These are phyloP conservation scores for Pseudoturritis turrita DNA, from an alignment of 345 rosid species.

Conservation along the genomic window DNA sequence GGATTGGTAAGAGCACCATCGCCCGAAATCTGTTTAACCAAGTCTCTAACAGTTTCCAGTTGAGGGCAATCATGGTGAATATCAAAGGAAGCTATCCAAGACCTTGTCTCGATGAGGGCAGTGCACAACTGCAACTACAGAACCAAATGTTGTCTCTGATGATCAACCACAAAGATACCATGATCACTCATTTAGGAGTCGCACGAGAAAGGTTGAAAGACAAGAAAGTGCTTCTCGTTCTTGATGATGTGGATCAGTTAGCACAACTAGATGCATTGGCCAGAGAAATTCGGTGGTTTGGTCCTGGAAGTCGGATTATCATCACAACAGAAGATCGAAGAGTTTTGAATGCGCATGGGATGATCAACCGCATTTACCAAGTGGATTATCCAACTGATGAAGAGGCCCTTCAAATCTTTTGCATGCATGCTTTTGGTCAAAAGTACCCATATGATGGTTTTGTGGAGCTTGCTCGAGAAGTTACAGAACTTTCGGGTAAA, in stretches of 20 bases:
- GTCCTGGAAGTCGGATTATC: neutral
- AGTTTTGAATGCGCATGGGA: neutral
- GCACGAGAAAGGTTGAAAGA: neutral
- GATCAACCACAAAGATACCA: neutral
- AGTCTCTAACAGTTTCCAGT: neutral
- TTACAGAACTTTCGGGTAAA: neutral
- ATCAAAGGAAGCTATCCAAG: neutral
- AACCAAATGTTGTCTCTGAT: neutral
- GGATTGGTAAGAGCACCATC: neutral
- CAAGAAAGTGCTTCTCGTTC: neutral
- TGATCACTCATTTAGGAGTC: neutral
- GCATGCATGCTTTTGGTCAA: neutral
- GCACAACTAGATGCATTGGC: neutral
- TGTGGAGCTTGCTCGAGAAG: neutral
- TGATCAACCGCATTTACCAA: neutral
- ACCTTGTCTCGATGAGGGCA: neutral
- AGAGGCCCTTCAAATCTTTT: conserved; percentile 9
- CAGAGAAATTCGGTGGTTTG: neutral
- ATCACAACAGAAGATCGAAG: conserved; percentile 4
- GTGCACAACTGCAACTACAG: neutral
- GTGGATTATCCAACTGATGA: neutral
- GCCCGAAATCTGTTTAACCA: neutral
- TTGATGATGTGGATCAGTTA: neutral
- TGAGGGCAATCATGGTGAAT: neutral
- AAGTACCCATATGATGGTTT: neutral